Conservation (phyloP, 192 early-diverging fungal species). For the Coemansia sp. region DNA sequence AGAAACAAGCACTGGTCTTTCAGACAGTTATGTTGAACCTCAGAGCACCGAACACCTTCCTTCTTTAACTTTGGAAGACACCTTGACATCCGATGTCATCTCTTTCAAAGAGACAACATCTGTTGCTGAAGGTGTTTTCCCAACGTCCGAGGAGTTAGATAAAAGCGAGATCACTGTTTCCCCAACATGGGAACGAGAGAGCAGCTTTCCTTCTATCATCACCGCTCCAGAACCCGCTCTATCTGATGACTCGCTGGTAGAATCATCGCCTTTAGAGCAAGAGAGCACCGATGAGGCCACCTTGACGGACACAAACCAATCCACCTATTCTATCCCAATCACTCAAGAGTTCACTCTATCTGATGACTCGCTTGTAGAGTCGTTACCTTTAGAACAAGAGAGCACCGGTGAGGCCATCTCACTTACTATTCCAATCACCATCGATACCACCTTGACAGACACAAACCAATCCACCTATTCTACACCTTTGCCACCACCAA, state of each 20-base stretch:
- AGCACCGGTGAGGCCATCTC: background rate
- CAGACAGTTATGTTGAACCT: background rate
- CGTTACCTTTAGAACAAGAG: background rate
- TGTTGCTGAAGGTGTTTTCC: slow-evolving; percentile 1
- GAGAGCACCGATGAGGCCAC: background rate
- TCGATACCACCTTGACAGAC: slow-evolving; percentile 1
- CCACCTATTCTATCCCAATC: background rate
- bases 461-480: background rate
- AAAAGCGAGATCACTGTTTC: background rate
- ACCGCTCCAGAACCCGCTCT: background rate
- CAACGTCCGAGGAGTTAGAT: background rate
- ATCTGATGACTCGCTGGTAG: background rate
- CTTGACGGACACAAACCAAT: background rate
- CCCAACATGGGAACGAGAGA: background rate
- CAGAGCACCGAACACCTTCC: background rate
- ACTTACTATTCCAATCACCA: slow-evolving; percentile 22
- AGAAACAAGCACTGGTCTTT: background rate
- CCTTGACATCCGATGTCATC: background rate
- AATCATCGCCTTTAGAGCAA: background rate
- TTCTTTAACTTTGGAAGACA: no score
- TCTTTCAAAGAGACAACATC: background rate
- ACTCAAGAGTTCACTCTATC: slow-evolving; percentile 1
- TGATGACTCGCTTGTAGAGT: background rate
- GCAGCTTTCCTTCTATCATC: background rate
- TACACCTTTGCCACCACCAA: background rate